phyloP scores from a whole-genome alignment of 208 protist genomes.

The Wallacemonas sp. region DNA sequence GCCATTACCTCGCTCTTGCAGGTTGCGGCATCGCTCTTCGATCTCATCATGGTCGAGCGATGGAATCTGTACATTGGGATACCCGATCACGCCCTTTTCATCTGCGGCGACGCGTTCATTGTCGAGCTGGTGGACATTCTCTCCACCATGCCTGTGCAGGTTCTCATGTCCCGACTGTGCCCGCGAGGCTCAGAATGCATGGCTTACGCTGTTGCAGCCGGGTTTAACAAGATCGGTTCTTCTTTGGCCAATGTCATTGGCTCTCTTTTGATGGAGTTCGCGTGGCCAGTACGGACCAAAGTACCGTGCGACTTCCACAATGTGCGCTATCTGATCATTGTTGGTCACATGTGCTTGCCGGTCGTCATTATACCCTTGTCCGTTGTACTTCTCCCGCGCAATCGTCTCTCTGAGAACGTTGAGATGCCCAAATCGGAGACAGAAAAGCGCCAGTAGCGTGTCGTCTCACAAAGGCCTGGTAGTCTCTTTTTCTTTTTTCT shows the following conservation, averaged over 20 bases:
- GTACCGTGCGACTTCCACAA: slow-evolving; percentile 50
- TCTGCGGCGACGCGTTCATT: slow-evolving; percentile 58
- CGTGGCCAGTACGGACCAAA: slow-evolving; percentile 21
- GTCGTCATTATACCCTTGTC: slow-evolving; percentile 41
- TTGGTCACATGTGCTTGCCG: slow-evolving; percentile 41
- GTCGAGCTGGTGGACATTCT: slow-evolving; percentile 40
- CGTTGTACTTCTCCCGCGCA: slow-evolving; percentile 35
- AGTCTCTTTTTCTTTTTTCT: background rate
- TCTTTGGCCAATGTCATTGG: slow-evolving; percentile 32
- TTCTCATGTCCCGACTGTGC: slow-evolving; percentile 65
- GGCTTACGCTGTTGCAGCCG: slow-evolving; percentile 53
- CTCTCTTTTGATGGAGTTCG: slow-evolving; percentile 27
- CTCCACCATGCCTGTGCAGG: slow-evolving; percentile 49
- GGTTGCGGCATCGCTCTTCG: slow-evolving; percentile 48
- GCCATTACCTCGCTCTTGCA: slow-evolving; percentile 39
- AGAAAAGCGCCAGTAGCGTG: background rate
- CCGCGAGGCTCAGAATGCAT: slow-evolving; percentile 61
- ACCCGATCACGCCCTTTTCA: slow-evolving; percentile 65
- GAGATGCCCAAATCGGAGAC: slow-evolving; percentile 9
- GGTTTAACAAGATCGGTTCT: slow-evolving; percentile 56
- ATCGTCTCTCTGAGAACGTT: slow-evolving; percentile 21
- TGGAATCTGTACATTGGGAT: slow-evolving; percentile 60
- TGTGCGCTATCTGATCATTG: slow-evolving; percentile 28
- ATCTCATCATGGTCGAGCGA: slow-evolving; percentile 72
- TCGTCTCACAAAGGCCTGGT: background rate